Conservation (phyloP, 108 stramenopile species). For the Craspedostauros australis region DNA sequence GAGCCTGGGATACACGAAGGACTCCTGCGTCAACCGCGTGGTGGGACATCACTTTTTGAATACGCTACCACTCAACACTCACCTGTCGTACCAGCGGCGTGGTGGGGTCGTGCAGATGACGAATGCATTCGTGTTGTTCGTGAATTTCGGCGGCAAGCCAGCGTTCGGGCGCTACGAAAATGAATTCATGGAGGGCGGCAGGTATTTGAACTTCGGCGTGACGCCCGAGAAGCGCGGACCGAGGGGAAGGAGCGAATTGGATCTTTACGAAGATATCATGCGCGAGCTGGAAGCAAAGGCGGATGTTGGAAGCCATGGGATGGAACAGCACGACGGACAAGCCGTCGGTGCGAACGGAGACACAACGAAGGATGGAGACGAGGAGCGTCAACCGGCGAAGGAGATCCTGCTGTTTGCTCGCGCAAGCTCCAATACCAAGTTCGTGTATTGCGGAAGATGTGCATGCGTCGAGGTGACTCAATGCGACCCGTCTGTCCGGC, state of each 20-base stretch:
- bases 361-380: too few species aligned
- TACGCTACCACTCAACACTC: slow-evolving; percentile 12
- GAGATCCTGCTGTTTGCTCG: slow-evolving; percentile 23
- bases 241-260: slow-evolving; percentile 8
- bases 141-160: slow-evolving; percentile 17
- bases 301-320: too few species aligned
- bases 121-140: slow-evolving; percentile 30
- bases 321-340: too few species aligned
- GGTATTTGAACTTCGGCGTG: slow-evolving; percentile 15
- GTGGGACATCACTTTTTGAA: slow-evolving; percentile 24
- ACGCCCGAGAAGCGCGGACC: not conserved
- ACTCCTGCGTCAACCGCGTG: slow-evolving; percentile 24
- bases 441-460: slow-evolving; percentile 26
- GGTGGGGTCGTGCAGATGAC: slow-evolving; percentile 19
- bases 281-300: not conserved
- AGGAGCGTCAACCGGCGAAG: not conserved
- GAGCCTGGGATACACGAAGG: slow-evolving; percentile 29
- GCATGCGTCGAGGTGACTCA: not conserved
- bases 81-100: slow-evolving; percentile 25
- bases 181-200: slow-evolving; percentile 24
- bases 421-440: slow-evolving; percentile 11
- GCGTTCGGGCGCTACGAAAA: slow-evolving; percentile 3
- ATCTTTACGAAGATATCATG: not conserved
- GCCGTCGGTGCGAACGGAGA: not conserved
- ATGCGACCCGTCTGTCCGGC: not conserved